Evolutionary conservation across 192 early-diverging fungal species (phyloP), one percentile per base, ranked within the genome.

Genomic region (Coemansia sp.): DNA sequence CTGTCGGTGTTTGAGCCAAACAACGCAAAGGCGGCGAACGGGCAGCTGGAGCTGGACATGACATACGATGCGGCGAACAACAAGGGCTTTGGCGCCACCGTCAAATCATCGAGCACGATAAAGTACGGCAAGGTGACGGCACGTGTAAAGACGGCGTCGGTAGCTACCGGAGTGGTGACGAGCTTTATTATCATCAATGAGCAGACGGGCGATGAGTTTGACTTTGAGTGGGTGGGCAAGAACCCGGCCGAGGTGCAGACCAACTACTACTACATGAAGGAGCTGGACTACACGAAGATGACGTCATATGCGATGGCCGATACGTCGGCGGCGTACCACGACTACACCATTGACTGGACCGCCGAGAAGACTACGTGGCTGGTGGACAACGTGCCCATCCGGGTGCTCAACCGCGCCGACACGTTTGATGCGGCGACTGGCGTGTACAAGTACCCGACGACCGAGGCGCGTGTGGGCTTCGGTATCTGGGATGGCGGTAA

Each of bases 401-500:
- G 87, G 12, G 82, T 76, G 1, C 56, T 88, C 19, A 71, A 77
- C 12, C 73, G 78, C 55, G 59, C 64, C 0, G 76, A 85, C 14
- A 87, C 85, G 52, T 70, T 58, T 8, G 69, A 84, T 37, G 67
- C 70, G 0, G 75, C 72, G 6, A 61, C 68, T 23, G 63, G 64
- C 35, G 50, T 38, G 7, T 85, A 74, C 62, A 38, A 21, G 23
- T 89, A 71, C 78, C 86, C 88, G 0, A 59, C 77, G 9, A 61
- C 81, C 8, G 84, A 83, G 53, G 63, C 75, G 25, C 83, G 82
- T n/a, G 80, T 89, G 25, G 75, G 78, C 22, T 77, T 87, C 53
- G 85, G 83, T 25, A 84, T 89, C 55, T 89, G 88, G 88, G 86
- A 89, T 57, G 88, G 83, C 26, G 87, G 86, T 0, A 84, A 78